These are phyloP conservation scores for Fusarium coffeatum DNA, from an alignment of 2,329 filamentous ascomycete species.

Conservation along the genomic window DNA sequence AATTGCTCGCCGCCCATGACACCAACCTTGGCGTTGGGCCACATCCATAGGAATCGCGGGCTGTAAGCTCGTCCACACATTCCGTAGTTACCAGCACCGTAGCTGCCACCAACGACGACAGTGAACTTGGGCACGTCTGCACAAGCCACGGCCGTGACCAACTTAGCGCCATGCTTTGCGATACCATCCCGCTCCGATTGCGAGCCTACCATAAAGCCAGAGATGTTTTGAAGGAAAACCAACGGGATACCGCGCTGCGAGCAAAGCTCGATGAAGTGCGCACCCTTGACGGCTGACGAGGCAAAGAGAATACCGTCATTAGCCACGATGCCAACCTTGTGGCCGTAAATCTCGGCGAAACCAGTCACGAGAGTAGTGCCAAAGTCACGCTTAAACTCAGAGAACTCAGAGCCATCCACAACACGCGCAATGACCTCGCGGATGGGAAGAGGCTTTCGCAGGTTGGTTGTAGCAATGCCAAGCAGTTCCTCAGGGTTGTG, in stretches of 20 bases:
- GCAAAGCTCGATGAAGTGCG: constrained; percentile 97
- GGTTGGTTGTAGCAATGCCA: constrained; percentile 90
- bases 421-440: constrained; percentile 93
- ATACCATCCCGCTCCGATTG: constrained; percentile 95
- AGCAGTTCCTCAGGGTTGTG: constrained; percentile 83
- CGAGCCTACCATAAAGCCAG: constrained; percentile 96
- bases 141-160: constrained; percentile 94
- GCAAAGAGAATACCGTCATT: constrained; percentile 97
- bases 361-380: constrained; percentile 91
- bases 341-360: constrained; percentile 89
- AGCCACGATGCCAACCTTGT: constrained; percentile 90
- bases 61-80: constrained; percentile 97
- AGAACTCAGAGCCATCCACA: constrained; percentile 89
- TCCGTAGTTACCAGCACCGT: constrained; percentile 96
- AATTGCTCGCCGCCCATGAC: constrained; percentile 98
- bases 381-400: constrained; percentile 94
- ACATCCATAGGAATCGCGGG: constrained; percentile 94
- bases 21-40: constrained; percentile 95
- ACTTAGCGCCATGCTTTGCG: constrained; percentile 96
- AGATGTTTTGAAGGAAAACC: constrained; percentile 96
- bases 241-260: constrained; percentile 89
- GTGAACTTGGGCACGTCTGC: constrained; percentile 97
- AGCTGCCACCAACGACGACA: constrained; percentile 91
- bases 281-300: constrained; percentile 88
- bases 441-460: constrained; percentile 85